Evolutionary conservation across 78 protist species (phyloP), one percentile per base, ranked within the genome.

Genomic region (Cavenderia fasciculata): DNA sequence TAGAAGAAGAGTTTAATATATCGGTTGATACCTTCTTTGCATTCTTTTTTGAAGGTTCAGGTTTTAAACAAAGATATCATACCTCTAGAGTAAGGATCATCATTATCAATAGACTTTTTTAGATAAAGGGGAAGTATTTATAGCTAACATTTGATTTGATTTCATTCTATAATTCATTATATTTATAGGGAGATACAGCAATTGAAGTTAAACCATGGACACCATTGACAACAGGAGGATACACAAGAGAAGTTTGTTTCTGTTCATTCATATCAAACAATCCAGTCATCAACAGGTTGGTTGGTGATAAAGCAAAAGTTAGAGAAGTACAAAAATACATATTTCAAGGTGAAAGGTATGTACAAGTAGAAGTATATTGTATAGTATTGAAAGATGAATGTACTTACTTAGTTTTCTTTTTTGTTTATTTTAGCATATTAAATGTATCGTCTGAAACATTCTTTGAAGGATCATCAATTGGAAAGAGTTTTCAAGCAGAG

Each of bases 11-110:
- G 54, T 82, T 82, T 31, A 44, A 46, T 41, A n/a, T 82, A 38
- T 82, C 89, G 19, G 89, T 82, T 1, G 89, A 82, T n/a, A 82
- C 89, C 2, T 82, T 82, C 44, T 82, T 82, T 68, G 44, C 89
- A 52, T 82, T 82, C 65, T 82, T 82, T 59, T 82, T 82, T 56
- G 89, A 82, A 56, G 68, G 41, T 56, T 21, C 89, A 31, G 63
- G 63, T 34, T 82, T 82, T 19, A 82, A 82, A 54, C 66, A 40
- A 56, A 65, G 63, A 36, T 82, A 82, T 68, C 89, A 82, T 68
- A 7, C 75, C n/a, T 27, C 89, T 18, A 82, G 89, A 68, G 84
- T 74, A 74, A 11, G 43, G 41, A 46, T 66, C 59, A 12, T 18
- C n/a, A n/a, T n/a, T n/a, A n/a, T n/a, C n/a, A n/a, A n/a, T n/a